Evolutionary conservation across 768 basidiomycete species (phyloP).

Genomic region (Ramaria rubella): DNA sequence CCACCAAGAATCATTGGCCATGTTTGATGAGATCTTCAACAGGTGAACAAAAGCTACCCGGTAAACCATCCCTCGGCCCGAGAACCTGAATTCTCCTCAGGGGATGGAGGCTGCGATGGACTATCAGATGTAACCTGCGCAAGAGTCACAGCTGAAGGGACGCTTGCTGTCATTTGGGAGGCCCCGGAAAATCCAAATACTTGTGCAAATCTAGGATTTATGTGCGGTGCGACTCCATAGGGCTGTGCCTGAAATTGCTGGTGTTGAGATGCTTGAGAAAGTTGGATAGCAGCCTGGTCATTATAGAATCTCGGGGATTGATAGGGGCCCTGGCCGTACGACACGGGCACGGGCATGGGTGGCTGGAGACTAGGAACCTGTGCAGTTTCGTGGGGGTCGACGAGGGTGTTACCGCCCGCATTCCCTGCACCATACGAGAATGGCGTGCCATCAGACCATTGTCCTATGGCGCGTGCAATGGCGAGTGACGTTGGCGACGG

Average conservation of each 20-base stretch:
- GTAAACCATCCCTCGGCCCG: too few relatives aligned
- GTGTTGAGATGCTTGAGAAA: background rate
- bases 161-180: background rate
- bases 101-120: background rate
- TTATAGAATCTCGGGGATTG: slow-evolving; percentile 38
- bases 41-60: too few relatives aligned
- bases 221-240: slow-evolving; percentile 45
- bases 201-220: slow-evolving; percentile 74
- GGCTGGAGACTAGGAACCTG: background rate
- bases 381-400: slow-evolving; percentile 16
- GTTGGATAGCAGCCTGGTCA: background rate
- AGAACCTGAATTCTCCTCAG: too few relatives aligned
- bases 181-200: slow-evolving; percentile 39
- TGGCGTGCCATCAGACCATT: slow-evolving; percentile 25
- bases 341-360: slow-evolving; percentile 1
- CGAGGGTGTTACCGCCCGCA: slow-evolving; percentile 12
- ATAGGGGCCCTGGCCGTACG: slow-evolving; percentile 18
- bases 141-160: background rate
- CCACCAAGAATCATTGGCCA: too few relatives aligned
- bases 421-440: slow-evolving; percentile 14
- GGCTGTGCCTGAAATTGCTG: background rate
- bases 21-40: too few relatives aligned
- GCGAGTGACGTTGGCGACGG: slow-evolving; percentile 42
- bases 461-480: slow-evolving; percentile 41
- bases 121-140: background rate